Conservation (phyloP, 2,329 filamentous ascomycete species). For the Penicillium vulpinum region DNA sequence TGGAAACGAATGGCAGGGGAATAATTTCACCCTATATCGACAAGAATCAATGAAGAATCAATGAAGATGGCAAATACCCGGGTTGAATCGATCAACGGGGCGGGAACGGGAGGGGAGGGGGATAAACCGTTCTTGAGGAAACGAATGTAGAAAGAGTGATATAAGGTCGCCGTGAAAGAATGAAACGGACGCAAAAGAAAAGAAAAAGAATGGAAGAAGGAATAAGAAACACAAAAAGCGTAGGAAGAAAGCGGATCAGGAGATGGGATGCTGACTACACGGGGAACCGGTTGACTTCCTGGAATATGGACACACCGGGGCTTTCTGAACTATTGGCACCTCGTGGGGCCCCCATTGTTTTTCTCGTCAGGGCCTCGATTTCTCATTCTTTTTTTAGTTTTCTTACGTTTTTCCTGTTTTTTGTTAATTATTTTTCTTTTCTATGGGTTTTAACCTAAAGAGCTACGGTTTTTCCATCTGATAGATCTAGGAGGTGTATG, state of each 20-base stretch:
- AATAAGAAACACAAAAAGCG: slow-evolving; percentile 29
- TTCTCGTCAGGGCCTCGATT: slow-evolving; percentile 2
- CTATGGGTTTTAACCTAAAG: not conserved
- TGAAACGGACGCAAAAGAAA: slow-evolving; percentile 48
- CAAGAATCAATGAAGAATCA: slow-evolving; percentile 4
- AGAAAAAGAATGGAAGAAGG: slow-evolving; percentile 33
- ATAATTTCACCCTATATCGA: slow-evolving; percentile 1
- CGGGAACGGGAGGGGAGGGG: slow-evolving; percentile 18
- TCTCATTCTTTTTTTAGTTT: not conserved
- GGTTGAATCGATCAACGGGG: slow-evolving; percentile 30
- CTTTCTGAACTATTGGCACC: slow-evolving; percentile 16
- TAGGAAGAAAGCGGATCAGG: slow-evolving; percentile 25
- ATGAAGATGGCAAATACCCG: slow-evolving; percentile 18
- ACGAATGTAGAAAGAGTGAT: slow-evolving; percentile 39
- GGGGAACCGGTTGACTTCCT: slow-evolving; percentile 2
- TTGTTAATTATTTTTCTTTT: not conserved
- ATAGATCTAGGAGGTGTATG: not conserved
- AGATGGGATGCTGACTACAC: slow-evolving; percentile 29
- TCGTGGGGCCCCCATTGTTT: slow-evolving; percentile 17
- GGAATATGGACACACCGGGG: not conserved
- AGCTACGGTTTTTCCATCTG: not conserved
- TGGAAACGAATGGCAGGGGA: slow-evolving; percentile 25
- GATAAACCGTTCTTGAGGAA: slow-evolving; percentile 32
- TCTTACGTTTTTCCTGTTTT: not conserved
- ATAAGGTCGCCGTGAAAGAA: slow-evolving; percentile 53